Conservation (phyloP, 495 filamentous ascomycete species). For the Lineolata rhizophorae region DNA sequence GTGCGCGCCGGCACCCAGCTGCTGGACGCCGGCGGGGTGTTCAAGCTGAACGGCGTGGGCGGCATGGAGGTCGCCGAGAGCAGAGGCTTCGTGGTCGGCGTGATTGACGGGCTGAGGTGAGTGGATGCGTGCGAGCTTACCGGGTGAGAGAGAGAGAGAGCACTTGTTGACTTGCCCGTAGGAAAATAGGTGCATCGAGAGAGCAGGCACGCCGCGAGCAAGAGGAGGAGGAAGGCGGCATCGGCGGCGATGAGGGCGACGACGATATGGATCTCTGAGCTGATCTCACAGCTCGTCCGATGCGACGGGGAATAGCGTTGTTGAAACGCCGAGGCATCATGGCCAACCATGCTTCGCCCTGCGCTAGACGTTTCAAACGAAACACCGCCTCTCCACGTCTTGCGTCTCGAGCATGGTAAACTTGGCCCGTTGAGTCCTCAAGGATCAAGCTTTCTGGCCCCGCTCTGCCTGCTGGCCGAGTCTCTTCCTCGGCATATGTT, state of each 20-base stretch:
- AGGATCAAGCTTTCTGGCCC: too few species aligned
- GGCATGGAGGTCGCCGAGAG: conserved; percentile 80
- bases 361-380: too few species aligned
- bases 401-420: too few species aligned
- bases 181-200: conserved; percentile 19
- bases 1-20: conserved; percentile 50
- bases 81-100: conserved; percentile 60
- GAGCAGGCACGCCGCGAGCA: conserved; percentile 18
- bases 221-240: conserved; percentile 18
- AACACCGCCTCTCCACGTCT: too few species aligned
- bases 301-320: too few species aligned
- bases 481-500: too few species aligned
- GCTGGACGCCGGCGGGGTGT: conserved; percentile 49
- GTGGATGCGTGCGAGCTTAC: background rate
- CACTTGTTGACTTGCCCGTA: too few species aligned
- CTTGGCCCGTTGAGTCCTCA: too few species aligned
- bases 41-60: conserved; percentile 64
- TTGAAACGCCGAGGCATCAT: too few species aligned
- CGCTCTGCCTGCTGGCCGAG: too few species aligned
- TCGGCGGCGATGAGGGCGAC: conserved; percentile 15
- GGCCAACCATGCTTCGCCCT: too few species aligned
- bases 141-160: background rate
- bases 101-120: conserved; percentile 66
- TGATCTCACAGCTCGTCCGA: too few species aligned
- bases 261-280: conserved; percentile 16